These are phyloP conservation scores for Orbilia oligospora DNA, from an alignment of 2,329 filamentous ascomycete genomes.

Conservation along the genomic window DNA sequence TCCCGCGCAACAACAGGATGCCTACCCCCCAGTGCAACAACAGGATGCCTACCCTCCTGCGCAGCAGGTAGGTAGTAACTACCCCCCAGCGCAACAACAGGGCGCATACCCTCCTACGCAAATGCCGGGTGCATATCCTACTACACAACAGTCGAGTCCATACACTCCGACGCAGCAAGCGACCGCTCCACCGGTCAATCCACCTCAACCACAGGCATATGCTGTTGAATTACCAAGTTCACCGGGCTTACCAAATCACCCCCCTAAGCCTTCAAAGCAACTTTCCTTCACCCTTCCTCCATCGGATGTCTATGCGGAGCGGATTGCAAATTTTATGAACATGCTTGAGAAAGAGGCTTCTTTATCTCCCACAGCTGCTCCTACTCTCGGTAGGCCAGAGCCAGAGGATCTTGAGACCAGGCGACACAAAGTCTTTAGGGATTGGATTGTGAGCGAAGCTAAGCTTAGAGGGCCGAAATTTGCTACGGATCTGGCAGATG, in stretches of 20 bases:
- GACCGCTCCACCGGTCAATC: conserved; percentile 4
- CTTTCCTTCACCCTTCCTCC: conserved; percentile 56
- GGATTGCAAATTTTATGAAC: conserved; percentile 59
- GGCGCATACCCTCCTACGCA: background rate
- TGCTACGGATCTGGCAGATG: conserved; percentile 54
- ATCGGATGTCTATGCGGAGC: conserved; percentile 55
- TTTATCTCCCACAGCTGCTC: conserved; percentile 39
- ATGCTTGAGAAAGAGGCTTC: conserved; percentile 58
- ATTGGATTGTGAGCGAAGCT: conserved; percentile 53
- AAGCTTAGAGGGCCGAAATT: conserved; percentile 56
- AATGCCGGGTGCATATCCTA: background rate
- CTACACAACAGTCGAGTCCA: conserved; percentile 22
- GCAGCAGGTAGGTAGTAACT: background rate
- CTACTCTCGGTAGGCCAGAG: conserved; percentile 43
- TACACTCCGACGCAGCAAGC: conserved; percentile 36
- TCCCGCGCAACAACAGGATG: background rate
- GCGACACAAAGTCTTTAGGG: conserved; percentile 53
- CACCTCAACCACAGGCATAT: conserved; percentile 42
- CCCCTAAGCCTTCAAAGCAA: conserved; percentile 55
- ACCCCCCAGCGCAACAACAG: background rate
- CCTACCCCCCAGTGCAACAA: background rate
- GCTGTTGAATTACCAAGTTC: conserved; percentile 57
- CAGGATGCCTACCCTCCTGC: background rate
- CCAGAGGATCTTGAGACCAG: conserved; percentile 56
- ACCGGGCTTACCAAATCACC: conserved; percentile 42